A percentile compares a stretch with the other conserved stretches of the same genome.
Conservation (phyloP, 179 eudicot genomes). For the Spergularia azorica region DNA sequence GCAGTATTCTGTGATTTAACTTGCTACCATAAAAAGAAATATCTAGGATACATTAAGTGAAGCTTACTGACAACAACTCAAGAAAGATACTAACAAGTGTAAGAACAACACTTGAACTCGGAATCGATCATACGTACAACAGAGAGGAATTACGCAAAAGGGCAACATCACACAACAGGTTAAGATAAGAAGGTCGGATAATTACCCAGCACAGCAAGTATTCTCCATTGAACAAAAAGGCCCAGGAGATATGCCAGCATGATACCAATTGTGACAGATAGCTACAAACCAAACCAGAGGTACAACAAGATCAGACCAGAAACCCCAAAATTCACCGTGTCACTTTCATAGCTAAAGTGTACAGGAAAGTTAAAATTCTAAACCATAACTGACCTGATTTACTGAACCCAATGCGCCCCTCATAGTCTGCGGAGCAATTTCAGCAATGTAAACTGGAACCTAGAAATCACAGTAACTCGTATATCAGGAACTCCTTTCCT, state of each 20-base stretch:
- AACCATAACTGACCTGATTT: slow-evolving; percentile 63
- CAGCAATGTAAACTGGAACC: slow-evolving; percentile 99
- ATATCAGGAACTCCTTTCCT: slow-evolving; percentile 3
- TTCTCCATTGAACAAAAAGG: slow-evolving; percentile 82
- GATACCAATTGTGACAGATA: slow-evolving; percentile 92
- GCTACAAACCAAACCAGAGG: slow-evolving; percentile 41
- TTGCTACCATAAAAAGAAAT: too few species aligned
- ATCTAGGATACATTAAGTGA: too few species aligned
- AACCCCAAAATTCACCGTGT: background rate
- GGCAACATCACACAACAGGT: background rate
- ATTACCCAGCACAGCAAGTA: slow-evolving; percentile 89
- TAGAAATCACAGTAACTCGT: slow-evolving; percentile 26
- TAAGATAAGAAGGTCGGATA: background rate
- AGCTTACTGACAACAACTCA: background rate
- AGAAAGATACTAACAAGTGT: background rate
- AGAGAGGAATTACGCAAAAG: background rate
- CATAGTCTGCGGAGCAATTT: slow-evolving; percentile 91
- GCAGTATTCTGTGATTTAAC: too few species aligned
- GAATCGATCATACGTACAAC: background rate
- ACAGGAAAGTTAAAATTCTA: background rate
- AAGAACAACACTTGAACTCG: background rate
- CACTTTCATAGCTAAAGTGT: slow-evolving; percentile 4
- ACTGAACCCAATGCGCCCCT: slow-evolving; percentile 93
- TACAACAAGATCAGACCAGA: slow-evolving; percentile 8
- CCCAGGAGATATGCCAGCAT: slow-evolving; percentile 92